A percentile compares a stretch with the other conserved stretches of the same genome.
These are phyloP conservation scores for Saturnispora gosingensis DNA, from an alignment of 805 yeast genomes.

Conservation along the genomic window DNA sequence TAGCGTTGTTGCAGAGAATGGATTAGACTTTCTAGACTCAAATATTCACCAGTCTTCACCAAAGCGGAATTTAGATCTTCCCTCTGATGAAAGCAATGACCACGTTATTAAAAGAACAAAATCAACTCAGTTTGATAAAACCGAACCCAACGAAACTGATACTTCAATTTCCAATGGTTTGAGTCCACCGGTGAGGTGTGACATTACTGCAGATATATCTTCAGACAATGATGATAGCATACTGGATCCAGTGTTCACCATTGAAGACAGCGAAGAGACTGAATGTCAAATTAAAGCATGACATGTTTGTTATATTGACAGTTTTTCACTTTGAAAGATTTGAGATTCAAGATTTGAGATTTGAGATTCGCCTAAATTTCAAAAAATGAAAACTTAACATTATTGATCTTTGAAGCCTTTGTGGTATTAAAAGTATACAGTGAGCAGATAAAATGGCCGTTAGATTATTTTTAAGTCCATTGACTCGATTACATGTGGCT, in stretches of 20 bases:
- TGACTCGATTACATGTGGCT: background rate
- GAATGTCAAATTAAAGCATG: background rate
- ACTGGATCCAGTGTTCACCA: background rate
- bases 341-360: background rate
- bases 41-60: conserved; percentile 5
- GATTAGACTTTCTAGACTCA: background rate
- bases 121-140: background rate
- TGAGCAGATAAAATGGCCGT: background rate
- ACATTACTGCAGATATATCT: background rate
- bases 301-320: background rate
- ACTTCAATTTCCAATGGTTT: background rate
- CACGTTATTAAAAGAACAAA: conserved; percentile 3
- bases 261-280: background rate
- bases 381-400: background rate
- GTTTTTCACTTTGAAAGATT: background rate
- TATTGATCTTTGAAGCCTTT: background rate
- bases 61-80: background rate
- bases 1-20: conserved; percentile 2
- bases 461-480: background rate
- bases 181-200: background rate
- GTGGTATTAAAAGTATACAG: background rate
- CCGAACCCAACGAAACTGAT: background rate
- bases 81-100: background rate
- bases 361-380: background rate
- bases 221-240: background rate